Base-by-base conservation (phyloP, 2,329 filamentous ascomycete genomes). In the Paracamarosporium sp. region DNA sequence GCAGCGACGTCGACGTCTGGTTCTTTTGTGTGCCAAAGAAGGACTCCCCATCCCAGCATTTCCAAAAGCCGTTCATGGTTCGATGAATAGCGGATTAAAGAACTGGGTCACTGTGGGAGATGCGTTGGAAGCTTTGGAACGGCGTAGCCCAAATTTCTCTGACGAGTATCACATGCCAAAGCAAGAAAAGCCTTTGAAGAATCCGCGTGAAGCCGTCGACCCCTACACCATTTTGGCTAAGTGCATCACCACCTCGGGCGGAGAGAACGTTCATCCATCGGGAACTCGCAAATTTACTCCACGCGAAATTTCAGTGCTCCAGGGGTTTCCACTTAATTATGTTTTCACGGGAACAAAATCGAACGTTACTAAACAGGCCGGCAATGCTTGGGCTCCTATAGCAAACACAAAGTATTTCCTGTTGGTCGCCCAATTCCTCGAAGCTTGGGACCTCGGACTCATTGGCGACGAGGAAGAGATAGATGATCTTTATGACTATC, bases 31-130 rank as follows among this genome's bases (percentile, higher is more conserved):
- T 9, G 67, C 72, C 6, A 60, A 55, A 25, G 56, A 57, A 0
- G 71, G 66, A 0, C 59, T 35, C 5, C 71, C 74, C 0, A 31
- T 76, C 0, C 72, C 74, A 0, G 67, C 67, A 0, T 74, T 76
- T 25, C 74, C 74, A 0, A 62, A 62, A 9, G 60, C 65, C 0
- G 68, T 59, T 0, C 63, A 73, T 43, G 73, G 73, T 22, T 55
- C 61, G 0, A 2, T 20, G 1, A 61, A 60, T 1, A 66, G 51
- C 17, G 68, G 73, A 0, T 41, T 76, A 0, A 66, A 68, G 22
- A 62, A 45, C 0, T 68, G 51, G 11, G 50, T 61, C 0, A 61
- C 55, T 1, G 69, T 76, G 3, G 55, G 35, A 0, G 63, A 74
- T 22, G 68, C 69, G 0, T 54, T 76, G 2, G 24, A 38, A 6